Base-by-base conservation (phyloP, 257 asterid genomes). In the Striga asiatica region DNA sequence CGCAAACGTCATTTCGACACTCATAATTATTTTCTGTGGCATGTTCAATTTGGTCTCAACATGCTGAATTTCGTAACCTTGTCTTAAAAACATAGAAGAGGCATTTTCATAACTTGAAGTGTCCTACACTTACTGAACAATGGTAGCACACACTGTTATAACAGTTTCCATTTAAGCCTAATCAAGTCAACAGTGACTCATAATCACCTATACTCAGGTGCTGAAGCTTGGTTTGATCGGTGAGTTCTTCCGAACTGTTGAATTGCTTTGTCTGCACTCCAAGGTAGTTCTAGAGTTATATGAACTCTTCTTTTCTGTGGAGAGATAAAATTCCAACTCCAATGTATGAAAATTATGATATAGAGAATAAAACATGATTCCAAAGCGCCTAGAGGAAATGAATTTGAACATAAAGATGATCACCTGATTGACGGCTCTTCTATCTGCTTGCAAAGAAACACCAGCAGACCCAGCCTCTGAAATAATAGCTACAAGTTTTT, bases 381-480 rank as follows among this genome's bases (percentile, higher is more conserved):
- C 45, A 37, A 64, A 64, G 38, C 53, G 56, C 50, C 50, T 45
- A 21, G 5, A 47, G 23, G 23, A 11, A 51, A 76, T n/a, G 50
- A 32, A 31, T 25, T 39, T 3, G 18, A 56, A 38, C 16, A 54
- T 17, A 67, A 55, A 46, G 11, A 50, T 24, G 25, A 70, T 54
- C 46, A 88, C 98, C 95, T 92, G 97, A 83, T 92, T 92, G 69
- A 72, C 59, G 7, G 81, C 95, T 81, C 98, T 80, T 74, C 86
- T 84, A 71, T 92, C 98, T 50, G 98, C 95, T 81, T 92, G 98
- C 77, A 92, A 81, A 65, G 98, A 92, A 81, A 92, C 98, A 70
- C 97, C 98, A 65, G 97, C 97, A 45, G 95, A 92, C 63, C 98
- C 98, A 78, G 97, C 98, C 86, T 88, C 98, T 32, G 98, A 92